Conservation (phyloP, 176 grass and related monocot genomes). For the Bonia amplexicaulis region DNA sequence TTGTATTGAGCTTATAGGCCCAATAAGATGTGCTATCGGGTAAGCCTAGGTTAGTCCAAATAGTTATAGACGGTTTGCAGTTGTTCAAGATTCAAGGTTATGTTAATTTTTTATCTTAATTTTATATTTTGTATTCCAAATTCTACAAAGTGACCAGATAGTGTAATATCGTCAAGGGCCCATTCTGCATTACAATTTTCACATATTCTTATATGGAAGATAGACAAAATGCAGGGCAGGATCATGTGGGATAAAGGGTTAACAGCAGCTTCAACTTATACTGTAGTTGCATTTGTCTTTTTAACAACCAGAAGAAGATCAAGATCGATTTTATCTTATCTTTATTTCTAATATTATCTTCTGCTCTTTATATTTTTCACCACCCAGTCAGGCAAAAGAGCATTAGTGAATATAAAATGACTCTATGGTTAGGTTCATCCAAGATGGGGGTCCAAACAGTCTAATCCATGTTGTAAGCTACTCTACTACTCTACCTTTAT, state of each 20-base stretch:
- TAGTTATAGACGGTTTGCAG: background rate
- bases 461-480: constrained; percentile 1
- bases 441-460: background rate
- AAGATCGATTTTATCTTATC: background rate
- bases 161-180: background rate
- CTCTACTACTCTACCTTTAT: background rate
- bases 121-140: background rate
- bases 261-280: background rate
- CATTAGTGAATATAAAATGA: background rate
- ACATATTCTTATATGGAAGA: background rate
- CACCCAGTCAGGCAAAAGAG: background rate
- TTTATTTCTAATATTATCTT: background rate
- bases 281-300: background rate
- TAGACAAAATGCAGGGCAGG: background rate
- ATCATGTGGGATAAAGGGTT: background rate
- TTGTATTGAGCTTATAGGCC: background rate
- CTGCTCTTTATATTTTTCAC: background rate
- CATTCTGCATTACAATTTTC: background rate
- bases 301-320: background rate
- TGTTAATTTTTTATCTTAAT: background rate
- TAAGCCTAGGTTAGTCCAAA: background rate
- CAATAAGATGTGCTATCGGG: background rate
- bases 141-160: background rate
- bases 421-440: background rate
- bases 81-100: background rate